Evolutionary conservation across 2,329 filamentous ascomycete species (phyloP).

Genomic region (Clonostachys sp.): DNA sequence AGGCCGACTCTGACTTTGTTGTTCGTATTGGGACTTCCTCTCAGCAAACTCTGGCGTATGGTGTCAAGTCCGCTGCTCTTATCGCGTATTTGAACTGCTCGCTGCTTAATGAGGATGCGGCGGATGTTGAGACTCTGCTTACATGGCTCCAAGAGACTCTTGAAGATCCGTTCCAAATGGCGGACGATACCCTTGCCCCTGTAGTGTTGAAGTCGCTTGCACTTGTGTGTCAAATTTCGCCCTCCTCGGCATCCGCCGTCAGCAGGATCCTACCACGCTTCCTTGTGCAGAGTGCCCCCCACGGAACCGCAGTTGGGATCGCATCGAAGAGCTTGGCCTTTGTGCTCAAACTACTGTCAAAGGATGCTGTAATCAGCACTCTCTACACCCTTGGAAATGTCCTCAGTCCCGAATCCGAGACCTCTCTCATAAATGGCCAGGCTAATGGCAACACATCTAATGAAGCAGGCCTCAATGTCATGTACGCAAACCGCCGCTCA

Average conservation of each 20-base stretch:
- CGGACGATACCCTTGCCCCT: conserved; percentile 70
- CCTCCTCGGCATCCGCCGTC: conserved; percentile 67
- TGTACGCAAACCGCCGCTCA: conserved; percentile 52
- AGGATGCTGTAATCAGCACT: conserved; percentile 91
- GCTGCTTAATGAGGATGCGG: conserved; percentile 74
- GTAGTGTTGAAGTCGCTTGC: conserved; percentile 79
- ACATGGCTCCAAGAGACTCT: conserved; percentile 83
- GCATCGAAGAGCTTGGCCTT: conserved; percentile 83
- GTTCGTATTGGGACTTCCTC: conserved; percentile 73
- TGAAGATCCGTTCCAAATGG: conserved; percentile 76
- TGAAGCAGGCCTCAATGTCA: conserved; percentile 28
- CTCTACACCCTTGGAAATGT: conserved; percentile 96
- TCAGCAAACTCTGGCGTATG: conserved; percentile 81
- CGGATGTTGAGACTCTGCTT: conserved; percentile 74
- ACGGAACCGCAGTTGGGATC: conserved; percentile 63
- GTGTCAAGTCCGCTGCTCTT: conserved; percentile 78
- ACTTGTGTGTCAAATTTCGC: conserved; percentile 71
- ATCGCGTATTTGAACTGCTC: conserved; percentile 83
- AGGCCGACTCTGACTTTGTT: conserved; percentile 83
- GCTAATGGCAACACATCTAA: conserved; percentile 35
- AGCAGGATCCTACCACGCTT: conserved; percentile 79
- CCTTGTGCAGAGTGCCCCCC: conserved; percentile 77
- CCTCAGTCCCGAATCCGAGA: conserved; percentile 67
- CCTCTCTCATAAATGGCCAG: conserved; percentile 46
- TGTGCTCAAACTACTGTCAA: conserved; percentile 75